A percentile compares a stretch with the other conserved stretches of the same genome.
Evolutionary conservation across 371 early-diverging fungal genomes (phyloP).

Genomic region (Mucor racemosus): DNA sequence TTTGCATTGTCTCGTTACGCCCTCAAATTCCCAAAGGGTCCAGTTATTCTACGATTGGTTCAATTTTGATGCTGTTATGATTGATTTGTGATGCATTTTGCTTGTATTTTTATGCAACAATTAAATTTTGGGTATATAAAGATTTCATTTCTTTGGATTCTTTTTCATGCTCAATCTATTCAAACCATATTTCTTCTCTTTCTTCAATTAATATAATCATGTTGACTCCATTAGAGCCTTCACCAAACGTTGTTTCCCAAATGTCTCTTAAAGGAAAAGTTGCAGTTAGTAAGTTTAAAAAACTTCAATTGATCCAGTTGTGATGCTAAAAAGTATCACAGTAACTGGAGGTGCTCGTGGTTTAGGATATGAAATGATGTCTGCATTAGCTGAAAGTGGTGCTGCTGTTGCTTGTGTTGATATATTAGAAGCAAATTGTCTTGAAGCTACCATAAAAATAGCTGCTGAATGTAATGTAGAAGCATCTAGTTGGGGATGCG

Average conservation of each 20-base stretch:
- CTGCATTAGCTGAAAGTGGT: constrained; percentile 43
- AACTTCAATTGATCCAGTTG: too few relatives aligned
- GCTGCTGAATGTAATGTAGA: constrained; percentile 31
- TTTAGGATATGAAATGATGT: constrained; percentile 52
- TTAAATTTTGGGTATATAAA: neutral
- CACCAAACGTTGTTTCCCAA: constrained; percentile 29
- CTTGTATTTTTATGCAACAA: neutral
- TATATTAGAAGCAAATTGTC: constrained; percentile 26
- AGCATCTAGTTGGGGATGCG: constrained; percentile 41
- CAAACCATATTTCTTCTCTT: neutral
- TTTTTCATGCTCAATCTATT: neutral
- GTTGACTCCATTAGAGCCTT: constrained; percentile 8
- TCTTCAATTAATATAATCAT: neutral
- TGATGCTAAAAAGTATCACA: neutral
- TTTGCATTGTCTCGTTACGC: neutral
- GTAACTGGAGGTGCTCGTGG: constrained; percentile 56
- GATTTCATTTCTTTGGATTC: neutral
- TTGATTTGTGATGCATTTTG: constrained; percentile 5
- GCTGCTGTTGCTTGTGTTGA: constrained; percentile 50
- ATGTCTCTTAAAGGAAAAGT: constrained; percentile 43
- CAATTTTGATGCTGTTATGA: neutral
- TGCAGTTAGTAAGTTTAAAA: constrained; percentile 35
- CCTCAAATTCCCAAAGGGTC: neutral
- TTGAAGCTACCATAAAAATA: constrained; percentile 25
- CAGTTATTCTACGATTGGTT: neutral